These are phyloP conservation scores for Purpureocillium takamizusanense DNA, from an alignment of 2,329 filamentous ascomycete genomes.

Conservation along the genomic window DNA sequence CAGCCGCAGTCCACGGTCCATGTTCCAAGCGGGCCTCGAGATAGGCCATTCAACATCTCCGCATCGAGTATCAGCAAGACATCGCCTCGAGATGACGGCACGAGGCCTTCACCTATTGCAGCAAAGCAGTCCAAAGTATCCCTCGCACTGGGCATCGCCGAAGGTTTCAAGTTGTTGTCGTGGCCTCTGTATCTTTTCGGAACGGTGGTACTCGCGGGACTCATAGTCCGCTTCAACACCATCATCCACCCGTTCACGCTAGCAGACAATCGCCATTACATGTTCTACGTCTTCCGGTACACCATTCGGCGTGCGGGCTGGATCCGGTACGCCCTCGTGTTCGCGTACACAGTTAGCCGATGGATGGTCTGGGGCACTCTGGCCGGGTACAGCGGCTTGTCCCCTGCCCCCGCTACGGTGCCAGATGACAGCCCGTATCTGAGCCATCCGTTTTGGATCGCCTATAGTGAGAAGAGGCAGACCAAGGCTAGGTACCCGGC, in stretches of 20 bases:
- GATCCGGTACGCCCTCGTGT: conserved; percentile 58
- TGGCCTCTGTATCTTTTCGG: conserved; percentile 24
- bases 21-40: too few species aligned
- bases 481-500: conserved; percentile 6
- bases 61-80: too few species aligned
- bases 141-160: neutral
- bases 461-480: conserved; percentile 2
- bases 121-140: neutral
- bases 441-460: conserved; percentile 19
- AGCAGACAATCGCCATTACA: conserved; percentile 93
- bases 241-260: conserved; percentile 92
- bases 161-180: conserved; percentile 19
- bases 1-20: too few species aligned
- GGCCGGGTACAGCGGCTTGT: conserved; percentile 29
- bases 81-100: too few species aligned
- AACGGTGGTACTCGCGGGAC: conserved; percentile 26
- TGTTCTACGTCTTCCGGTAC: conserved; percentile 91
- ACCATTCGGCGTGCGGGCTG: conserved; percentile 58
- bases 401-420: too few species aligned
- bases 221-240: conserved; percentile 71
- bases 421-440: conserved; percentile 12
- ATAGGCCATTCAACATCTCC: too few species aligned
- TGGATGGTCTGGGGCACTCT: conserved; percentile 61
- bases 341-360: conserved; percentile 61
- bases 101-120: too few species aligned